Conservation (phyloP, 805 yeast species). For the Cyberlindnera maclurae region DNA sequence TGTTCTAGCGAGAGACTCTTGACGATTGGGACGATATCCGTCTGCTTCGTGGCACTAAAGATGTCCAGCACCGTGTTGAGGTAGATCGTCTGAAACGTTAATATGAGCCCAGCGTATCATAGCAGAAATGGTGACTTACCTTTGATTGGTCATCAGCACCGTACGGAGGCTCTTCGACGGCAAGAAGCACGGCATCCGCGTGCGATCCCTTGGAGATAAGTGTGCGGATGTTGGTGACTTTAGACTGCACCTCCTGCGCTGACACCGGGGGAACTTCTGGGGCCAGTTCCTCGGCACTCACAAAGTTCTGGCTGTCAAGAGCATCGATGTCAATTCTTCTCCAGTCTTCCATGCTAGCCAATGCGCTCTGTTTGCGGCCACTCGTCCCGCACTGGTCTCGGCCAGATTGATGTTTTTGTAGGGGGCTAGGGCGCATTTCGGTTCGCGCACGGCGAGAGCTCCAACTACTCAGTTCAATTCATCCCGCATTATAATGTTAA, state of each 20-base stretch:
- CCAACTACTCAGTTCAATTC: too few species aligned
- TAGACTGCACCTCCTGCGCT: slow-evolving; percentile 45
- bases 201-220: slow-evolving; percentile 67
- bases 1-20: slow-evolving; percentile 53
- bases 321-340: slow-evolving; percentile 94
- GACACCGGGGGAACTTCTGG: slow-evolving; percentile 39
- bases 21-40: slow-evolving; percentile 60
- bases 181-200: slow-evolving; percentile 53
- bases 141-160: slow-evolving; percentile 60
- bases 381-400: too few species aligned
- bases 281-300: slow-evolving; percentile 56
- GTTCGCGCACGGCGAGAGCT: too few species aligned
- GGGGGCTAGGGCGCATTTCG: too few species aligned
- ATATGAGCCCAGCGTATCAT: slow-evolving; percentile 23
- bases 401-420: too few species aligned
- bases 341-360: slow-evolving; percentile 60
- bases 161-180: slow-evolving; percentile 75
- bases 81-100: slow-evolving; percentile 31
- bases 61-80: slow-evolving; percentile 59
- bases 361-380: too few species aligned
- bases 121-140: slow-evolving; percentile 16
- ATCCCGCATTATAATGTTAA: too few species aligned
- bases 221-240: slow-evolving; percentile 52
- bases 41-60: slow-evolving; percentile 56
- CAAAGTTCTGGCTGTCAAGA: slow-evolving; percentile 68